These are phyloP conservation scores for Lactifluus hygrophoroides DNA, from an alignment of 768 basidiomycete species.

Conservation along the genomic window DNA sequence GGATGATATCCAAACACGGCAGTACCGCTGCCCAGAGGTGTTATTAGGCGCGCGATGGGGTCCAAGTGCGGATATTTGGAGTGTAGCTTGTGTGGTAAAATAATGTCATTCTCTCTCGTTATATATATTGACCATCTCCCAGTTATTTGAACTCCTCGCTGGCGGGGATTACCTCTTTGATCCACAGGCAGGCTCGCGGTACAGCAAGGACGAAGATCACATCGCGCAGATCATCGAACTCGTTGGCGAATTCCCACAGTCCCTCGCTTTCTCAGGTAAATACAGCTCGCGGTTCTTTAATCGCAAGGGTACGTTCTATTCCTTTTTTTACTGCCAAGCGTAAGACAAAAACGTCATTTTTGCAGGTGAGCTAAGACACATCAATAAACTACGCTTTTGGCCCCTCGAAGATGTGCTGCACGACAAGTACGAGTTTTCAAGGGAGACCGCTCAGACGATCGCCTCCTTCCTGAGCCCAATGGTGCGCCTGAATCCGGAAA, in stretches of 20 bases:
- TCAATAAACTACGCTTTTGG: constrained; percentile 91
- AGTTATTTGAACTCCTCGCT: constrained; percentile 93
- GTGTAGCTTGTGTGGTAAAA: constrained; percentile 86
- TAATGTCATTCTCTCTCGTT: constrained; percentile 27
- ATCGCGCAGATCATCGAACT: constrained; percentile 98
- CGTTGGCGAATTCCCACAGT: constrained; percentile 80
- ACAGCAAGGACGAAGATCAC: constrained; percentile 95
- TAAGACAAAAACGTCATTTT: neutral
- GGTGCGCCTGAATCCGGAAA: constrained; percentile 83
- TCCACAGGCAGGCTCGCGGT: constrained; percentile 88
- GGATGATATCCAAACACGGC: constrained; percentile 96
- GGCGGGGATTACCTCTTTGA: constrained; percentile 99
- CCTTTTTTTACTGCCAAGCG: too few relatives aligned
- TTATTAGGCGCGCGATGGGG: constrained; percentile 96
- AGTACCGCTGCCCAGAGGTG: constrained; percentile 96
- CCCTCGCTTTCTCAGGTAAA: constrained; percentile 81
- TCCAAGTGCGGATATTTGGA: constrained; percentile 93
- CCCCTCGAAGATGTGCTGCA: constrained; percentile 71
- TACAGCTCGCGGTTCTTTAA: constrained; percentile 95
- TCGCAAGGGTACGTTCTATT: constrained; percentile 64
- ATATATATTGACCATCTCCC: too few relatives aligned
- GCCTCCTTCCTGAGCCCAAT: constrained; percentile 80
- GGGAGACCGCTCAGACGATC: constrained; percentile 71
- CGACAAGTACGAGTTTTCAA: constrained; percentile 94
- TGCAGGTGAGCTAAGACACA: constrained; percentile 80